Conservation (phyloP, 2,329 filamentous ascomycete species). For the Ophidiomyces ophidiicola region DNA sequence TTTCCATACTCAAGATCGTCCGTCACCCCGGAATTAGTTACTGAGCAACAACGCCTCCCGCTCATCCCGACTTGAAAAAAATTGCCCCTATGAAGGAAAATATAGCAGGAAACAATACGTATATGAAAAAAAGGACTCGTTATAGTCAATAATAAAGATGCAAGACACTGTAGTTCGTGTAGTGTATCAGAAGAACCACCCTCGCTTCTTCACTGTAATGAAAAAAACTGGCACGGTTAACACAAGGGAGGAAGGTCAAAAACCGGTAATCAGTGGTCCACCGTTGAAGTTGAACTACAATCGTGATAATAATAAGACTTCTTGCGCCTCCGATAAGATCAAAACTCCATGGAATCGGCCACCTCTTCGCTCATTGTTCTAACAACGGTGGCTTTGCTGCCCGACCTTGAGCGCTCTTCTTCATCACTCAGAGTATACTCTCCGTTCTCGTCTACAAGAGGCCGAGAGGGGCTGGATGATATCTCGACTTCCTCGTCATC, state of each 20-base stretch:
- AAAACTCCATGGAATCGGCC: conserved; percentile 43
- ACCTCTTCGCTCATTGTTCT: conserved; percentile 44
- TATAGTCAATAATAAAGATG: no score
- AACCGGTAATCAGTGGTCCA: neutral
- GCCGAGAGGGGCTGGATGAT: conserved; percentile 16
- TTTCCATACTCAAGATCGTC: no score
- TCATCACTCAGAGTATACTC: conserved; percentile 37
- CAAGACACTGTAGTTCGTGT: no score
- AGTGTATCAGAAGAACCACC: neutral
- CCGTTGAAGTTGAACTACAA: conserved; percentile 2
- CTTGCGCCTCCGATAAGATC: no score
- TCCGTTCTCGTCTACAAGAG: conserved; percentile 31
- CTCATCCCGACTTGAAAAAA: no score
- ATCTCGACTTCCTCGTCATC: conserved; percentile 18
- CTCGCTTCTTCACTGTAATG: no score
- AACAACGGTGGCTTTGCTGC: conserved; percentile 33
- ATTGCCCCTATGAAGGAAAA: no score
- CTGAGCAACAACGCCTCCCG: no score
- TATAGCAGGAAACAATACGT: no score
- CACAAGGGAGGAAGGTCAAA: neutral
- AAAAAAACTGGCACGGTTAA: neutral
- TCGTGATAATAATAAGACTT: neutral
- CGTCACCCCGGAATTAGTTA: no score
- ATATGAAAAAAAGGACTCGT: no score
- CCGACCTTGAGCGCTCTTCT: conserved; percentile 28